Base-by-base conservation (phyloP, 306 rosid genomes). In the Acacia crassicarpa region DNA sequence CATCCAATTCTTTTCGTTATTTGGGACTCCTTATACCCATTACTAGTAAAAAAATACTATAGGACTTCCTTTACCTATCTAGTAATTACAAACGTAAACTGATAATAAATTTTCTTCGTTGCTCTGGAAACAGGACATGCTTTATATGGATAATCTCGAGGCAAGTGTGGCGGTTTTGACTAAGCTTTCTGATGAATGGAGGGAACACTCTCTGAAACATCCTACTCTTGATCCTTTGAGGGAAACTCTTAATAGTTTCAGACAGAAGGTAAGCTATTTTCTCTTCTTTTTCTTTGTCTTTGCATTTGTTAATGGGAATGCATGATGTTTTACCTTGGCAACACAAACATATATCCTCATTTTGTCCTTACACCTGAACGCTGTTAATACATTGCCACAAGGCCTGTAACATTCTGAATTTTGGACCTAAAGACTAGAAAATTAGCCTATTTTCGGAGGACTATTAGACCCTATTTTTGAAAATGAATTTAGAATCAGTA, bases 121-220 rank as follows among this genome's bases (percentile, higher is more conserved):
- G 35, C n/a, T 22, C 32, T 45, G 84, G 79, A 75, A 84, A 83
- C 80, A 88, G 91, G 91, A 88, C 61, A 63, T 65, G 72, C 80
- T 83, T 80, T 88, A 88, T 76, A 49, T 80, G 89, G 91, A 88
- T 81, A 88, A 88, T 83, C 89, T 88, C 74, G 85, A 85, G 78
- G 91, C 85, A 74, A 85, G 89, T 78, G 30, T 83, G 53, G 70
- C 51, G 32, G 83, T 88, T 70, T 77, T 88, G 75, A 83, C 80
- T 80, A 88, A 75, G 81, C 85, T 88, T 67, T 78, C 84, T 78
- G 82, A 76, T 40, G 87, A 85, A 38, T 80, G 85, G 89, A 88
- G 81, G 76, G 86, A 88, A 67, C 72, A 63, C 76, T 76, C 80
- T 56, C 62, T 16, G 44, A 85, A 80, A 66, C 89, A 85, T 75